These are phyloP conservation scores for Corymbia calophylla DNA, from an alignment of 441 rosid genomes.

Conservation along the genomic window DNA sequence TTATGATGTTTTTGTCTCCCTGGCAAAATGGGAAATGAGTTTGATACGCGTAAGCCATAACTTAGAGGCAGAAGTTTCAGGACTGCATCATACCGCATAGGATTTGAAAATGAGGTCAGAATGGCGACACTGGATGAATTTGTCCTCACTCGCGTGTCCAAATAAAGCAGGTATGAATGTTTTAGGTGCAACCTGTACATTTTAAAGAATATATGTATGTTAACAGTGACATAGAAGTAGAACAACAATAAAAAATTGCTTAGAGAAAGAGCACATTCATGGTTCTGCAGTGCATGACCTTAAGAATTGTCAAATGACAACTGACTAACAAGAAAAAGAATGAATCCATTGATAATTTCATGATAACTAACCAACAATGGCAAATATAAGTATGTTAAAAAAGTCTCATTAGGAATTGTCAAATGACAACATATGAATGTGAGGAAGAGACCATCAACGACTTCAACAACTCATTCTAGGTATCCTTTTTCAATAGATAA, in stretches of 20 bases:
- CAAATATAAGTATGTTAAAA: not conserved
- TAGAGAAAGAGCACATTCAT: not conserved
- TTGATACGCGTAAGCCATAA: not conserved
- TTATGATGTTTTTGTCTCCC: constrained; percentile 95
- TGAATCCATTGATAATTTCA: not conserved
- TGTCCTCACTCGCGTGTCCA: constrained; percentile 91
- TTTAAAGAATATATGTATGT: not conserved
- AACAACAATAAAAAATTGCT: not conserved
- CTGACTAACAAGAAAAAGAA: not conserved
- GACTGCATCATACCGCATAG: constrained; percentile 49
- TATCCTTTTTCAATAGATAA: not conserved
- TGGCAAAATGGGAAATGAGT: constrained; percentile 7
- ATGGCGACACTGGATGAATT: constrained; percentile 84
- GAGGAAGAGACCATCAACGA: not conserved
- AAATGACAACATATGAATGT: not conserved
- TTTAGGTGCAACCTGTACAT: constrained; percentile 69
- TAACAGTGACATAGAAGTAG: not conserved
- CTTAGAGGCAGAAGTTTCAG: not conserved
- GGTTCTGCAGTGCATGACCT: not conserved
- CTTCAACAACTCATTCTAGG: not conserved
- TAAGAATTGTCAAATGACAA: not conserved
- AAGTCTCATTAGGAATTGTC: not conserved
- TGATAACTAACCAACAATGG: not conserved
- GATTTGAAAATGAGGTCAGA: constrained; percentile 71
- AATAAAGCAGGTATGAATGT: constrained; percentile 87